phyloP scores from a whole-genome alignment of 1,284 basidiomycete genomes.

The Marasmius oreades region DNA sequence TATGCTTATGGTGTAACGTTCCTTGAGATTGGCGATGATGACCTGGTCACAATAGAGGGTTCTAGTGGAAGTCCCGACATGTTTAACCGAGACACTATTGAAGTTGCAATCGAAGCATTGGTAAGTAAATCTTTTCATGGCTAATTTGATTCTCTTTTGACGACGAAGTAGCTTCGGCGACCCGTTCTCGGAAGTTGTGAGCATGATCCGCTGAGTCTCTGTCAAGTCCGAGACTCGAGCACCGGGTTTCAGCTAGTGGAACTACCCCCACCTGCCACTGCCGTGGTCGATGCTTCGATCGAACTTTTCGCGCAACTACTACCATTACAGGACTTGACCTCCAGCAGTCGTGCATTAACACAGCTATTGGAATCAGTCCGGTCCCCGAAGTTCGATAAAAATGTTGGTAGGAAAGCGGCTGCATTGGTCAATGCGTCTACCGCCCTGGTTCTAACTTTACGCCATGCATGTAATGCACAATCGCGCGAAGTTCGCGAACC shows the following conservation, averaged over 20 bases:
- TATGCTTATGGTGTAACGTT: slow-evolving; percentile 93
- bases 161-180: slow-evolving; percentile 55
- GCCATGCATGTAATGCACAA: slow-evolving; percentile 50
- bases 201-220: slow-evolving; percentile 81
- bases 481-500: slow-evolving; percentile 63
- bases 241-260: slow-evolving; percentile 47
- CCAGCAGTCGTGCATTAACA: slow-evolving; percentile 65
- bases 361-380: slow-evolving; percentile 69
- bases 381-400: slow-evolving; percentile 84
- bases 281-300: slow-evolving; percentile 87
- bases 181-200: slow-evolving; percentile 86
- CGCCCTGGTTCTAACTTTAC: slow-evolving; percentile 77
- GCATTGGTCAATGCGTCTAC: slow-evolving; percentile 81
- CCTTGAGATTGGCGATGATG: slow-evolving; percentile 48
- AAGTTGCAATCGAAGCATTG: slow-evolving; percentile 71
- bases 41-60: slow-evolving; percentile 20
- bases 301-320: slow-evolving; percentile 82
- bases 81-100: slow-evolving; percentile 76
- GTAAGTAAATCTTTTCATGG: slow-evolving; percentile 37
- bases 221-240: slow-evolving; percentile 45
- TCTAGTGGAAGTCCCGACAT: slow-evolving; percentile 34
- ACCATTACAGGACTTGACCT: slow-evolving; percentile 72
- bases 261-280: slow-evolving; percentile 76
- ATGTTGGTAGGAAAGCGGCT: slow-evolving; percentile 86
- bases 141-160: slow-evolving; percentile 4